A percentile compares a stretch with the other conserved stretches of the same genome.
These are phyloP conservation scores for Alternaria brassicicola DNA, from an alignment of 2,329 filamentous ascomycete species.

Conservation along the genomic window DNA sequence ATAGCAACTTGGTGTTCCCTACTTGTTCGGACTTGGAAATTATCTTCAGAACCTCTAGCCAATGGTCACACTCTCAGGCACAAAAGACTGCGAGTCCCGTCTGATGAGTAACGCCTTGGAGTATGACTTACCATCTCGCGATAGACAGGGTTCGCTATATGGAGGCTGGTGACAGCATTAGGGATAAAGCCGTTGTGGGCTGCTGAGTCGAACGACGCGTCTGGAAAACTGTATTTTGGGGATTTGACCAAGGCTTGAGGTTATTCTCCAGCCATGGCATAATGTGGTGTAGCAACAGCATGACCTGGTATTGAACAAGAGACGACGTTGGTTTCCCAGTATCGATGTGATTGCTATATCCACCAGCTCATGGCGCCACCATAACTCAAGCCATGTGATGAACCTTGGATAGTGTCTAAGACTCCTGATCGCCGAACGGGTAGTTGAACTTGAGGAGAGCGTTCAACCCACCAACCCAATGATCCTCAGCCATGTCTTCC, in stretches of 20 bases:
- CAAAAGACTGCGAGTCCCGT: neutral
- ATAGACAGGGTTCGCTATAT: neutral
- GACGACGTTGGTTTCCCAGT: neutral
- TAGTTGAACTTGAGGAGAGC: conserved; percentile 96
- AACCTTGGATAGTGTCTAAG: neutral
- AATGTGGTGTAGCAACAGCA: neutral
- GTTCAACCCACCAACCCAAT: conserved; percentile 95
- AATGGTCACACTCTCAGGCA: neutral
- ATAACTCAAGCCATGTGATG: neutral
- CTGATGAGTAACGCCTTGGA: neutral
- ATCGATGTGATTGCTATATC: neutral
- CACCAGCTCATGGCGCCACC: neutral
- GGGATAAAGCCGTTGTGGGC: neutral
- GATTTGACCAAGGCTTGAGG: neutral
- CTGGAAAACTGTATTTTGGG: neutral
- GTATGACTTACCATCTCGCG: neutral
- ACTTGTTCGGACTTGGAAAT: neutral
- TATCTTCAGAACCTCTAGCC: neutral
- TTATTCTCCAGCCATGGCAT: neutral
- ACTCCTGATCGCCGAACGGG: conserved; percentile 74
- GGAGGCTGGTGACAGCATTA: neutral
- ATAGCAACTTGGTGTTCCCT: neutral
- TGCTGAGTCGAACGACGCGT: neutral
- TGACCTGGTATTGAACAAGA: neutral
- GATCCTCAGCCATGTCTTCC: conserved; percentile 70